These are phyloP conservation scores for Neopestalotiopsis rosae DNA, from an alignment of 2,329 filamentous ascomycete species.

Conservation along the genomic window DNA sequence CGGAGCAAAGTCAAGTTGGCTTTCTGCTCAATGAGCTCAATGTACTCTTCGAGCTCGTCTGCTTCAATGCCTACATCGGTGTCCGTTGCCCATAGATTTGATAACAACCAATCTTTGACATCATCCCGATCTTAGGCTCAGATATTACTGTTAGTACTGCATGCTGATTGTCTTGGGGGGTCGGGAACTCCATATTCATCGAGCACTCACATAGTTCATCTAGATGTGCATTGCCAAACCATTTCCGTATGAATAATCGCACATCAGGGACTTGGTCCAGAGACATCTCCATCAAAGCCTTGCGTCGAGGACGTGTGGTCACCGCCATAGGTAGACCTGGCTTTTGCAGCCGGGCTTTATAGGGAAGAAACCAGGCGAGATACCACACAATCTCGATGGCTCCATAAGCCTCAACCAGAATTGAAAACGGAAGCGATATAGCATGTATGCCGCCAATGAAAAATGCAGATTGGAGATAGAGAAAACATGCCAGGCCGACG, in stretches of 20 bases:
- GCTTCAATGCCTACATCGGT: constrained; percentile 18
- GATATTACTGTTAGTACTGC: background rate
- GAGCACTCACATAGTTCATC: constrained; percentile 21
- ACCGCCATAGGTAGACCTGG: constrained; percentile 13
- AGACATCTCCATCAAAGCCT: constrained; percentile 17
- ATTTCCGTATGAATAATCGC: constrained; percentile 23
- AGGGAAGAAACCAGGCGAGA: constrained; percentile 26
- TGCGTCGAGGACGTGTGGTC: constrained; percentile 21
- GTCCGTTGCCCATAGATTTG: constrained; percentile 23
- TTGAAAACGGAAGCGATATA: constrained; percentile 30
- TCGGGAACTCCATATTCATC: too few relatives aligned
- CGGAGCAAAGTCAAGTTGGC: constrained; percentile 12
- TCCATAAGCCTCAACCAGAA: constrained; percentile 27
- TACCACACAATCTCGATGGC: constrained; percentile 27
- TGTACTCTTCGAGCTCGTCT: constrained; percentile 25
- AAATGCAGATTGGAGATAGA: constrained; percentile 27
- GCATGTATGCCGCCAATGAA: constrained; percentile 26
- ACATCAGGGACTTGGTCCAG: constrained; percentile 22
- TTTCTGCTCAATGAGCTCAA: constrained; percentile 18
- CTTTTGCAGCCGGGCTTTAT: constrained; percentile 21
- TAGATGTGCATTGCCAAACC: constrained; percentile 23
- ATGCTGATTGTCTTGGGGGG: background rate
- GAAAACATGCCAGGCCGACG: constrained; percentile 21
- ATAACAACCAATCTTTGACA: constrained; percentile 28
- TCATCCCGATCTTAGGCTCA: constrained; percentile 21